A percentile compares a stretch with the other conserved stretches of the same genome.
phyloP scores from a whole-genome alignment of 805 yeast species.

The Diddensiella santjacobensis region DNA sequence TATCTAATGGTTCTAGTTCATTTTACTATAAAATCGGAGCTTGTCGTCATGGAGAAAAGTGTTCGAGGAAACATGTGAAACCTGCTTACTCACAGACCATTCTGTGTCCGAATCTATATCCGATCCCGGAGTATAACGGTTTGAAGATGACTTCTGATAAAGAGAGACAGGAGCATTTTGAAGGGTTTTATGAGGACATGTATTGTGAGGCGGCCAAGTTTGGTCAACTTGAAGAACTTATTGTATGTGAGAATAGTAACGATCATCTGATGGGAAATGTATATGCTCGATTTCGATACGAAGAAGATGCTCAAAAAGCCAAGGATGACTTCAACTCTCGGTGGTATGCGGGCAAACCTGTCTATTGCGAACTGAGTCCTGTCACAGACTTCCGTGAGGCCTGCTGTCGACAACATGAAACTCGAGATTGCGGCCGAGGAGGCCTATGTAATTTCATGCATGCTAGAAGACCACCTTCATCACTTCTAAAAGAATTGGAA shows the following conservation, averaged over 20 bases:
- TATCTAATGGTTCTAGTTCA: slow-evolving; percentile 22
- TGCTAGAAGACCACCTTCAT: slow-evolving; percentile 51
- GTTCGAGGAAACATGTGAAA: slow-evolving; percentile 63
- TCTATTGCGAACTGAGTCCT: slow-evolving; percentile 75
- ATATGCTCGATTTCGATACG: slow-evolving; percentile 56
- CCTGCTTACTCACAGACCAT: slow-evolving; percentile 66
- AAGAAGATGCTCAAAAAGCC: slow-evolving; percentile 58
- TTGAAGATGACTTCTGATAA: slow-evolving; percentile 30
- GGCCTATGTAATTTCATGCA: slow-evolving; percentile 88
- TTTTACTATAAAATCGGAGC: slow-evolving; percentile 86
- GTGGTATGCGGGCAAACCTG: slow-evolving; percentile 79
- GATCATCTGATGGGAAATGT: slow-evolving; percentile 77
- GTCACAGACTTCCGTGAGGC: slow-evolving; percentile 68
- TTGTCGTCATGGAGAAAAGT: slow-evolving; percentile 87
- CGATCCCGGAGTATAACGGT: slow-evolving; percentile 49
- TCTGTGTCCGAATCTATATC: slow-evolving; percentile 59
- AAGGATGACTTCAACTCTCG: slow-evolving; percentile 61
- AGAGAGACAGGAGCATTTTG: slow-evolving; percentile 47
- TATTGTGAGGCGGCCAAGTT: slow-evolving; percentile 54
- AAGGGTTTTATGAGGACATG: slow-evolving; percentile 66
- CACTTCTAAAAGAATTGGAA: slow-evolving; percentile 42
- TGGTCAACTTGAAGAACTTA: slow-evolving; percentile 55
- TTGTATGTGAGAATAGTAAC: slow-evolving; percentile 78
- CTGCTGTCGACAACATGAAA: slow-evolving; percentile 68
- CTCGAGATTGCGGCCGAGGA: slow-evolving; percentile 66